Percentiles rank a stretch among this genome's conserved stretches.
Conservation (phyloP, 352 stramenopile genomes). For the Globisporangium orthogonon region DNA sequence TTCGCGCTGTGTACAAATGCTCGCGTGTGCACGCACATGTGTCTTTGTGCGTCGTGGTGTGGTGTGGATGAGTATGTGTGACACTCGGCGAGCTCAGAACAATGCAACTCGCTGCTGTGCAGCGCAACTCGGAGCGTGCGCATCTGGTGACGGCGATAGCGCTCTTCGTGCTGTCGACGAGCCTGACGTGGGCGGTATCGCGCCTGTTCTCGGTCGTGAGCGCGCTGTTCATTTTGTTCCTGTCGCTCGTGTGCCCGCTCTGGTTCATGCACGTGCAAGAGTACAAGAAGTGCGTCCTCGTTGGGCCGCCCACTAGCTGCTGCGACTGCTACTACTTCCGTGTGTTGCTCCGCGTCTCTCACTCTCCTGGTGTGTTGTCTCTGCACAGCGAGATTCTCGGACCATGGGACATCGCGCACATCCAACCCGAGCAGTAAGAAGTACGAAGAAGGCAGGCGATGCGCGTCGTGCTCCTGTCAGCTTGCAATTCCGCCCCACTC, state of each 20-base stretch:
- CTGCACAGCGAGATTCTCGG: slow-evolving; percentile 76
- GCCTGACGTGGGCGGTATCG: slow-evolving; percentile 74
- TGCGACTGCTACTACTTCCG: neutral
- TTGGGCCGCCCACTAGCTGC: neutral
- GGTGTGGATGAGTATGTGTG: neutral
- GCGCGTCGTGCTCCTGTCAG: neutral
- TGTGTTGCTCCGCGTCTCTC: neutral
- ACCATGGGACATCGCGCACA: slow-evolving; percentile 89
- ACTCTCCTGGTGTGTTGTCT: neutral
- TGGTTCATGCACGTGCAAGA: slow-evolving; percentile 89
- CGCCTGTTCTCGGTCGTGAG: slow-evolving; percentile 52
- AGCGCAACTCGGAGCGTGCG: slow-evolving; percentile 60
- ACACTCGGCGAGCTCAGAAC: slow-evolving; percentile 3
- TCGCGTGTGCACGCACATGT: neutral
- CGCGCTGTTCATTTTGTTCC: slow-evolving; percentile 65
- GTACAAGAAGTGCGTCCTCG: slow-evolving; percentile 82
- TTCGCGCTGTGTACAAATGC: neutral
- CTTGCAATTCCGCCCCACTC: no score
- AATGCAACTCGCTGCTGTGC: neutral
- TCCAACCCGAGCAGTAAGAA: slow-evolving; percentile 54
- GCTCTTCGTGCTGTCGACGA: slow-evolving; percentile 66
- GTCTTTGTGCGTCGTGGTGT: neutral
- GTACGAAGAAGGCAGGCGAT: no score
- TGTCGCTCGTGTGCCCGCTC: slow-evolving; percentile 83
- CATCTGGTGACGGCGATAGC: slow-evolving; percentile 61